Evolutionary conservation across 495 filamentous ascomycete genomes (phyloP), one percentile per base, ranked within the genome.

Genomic region (Aspergillus wentii): DNA sequence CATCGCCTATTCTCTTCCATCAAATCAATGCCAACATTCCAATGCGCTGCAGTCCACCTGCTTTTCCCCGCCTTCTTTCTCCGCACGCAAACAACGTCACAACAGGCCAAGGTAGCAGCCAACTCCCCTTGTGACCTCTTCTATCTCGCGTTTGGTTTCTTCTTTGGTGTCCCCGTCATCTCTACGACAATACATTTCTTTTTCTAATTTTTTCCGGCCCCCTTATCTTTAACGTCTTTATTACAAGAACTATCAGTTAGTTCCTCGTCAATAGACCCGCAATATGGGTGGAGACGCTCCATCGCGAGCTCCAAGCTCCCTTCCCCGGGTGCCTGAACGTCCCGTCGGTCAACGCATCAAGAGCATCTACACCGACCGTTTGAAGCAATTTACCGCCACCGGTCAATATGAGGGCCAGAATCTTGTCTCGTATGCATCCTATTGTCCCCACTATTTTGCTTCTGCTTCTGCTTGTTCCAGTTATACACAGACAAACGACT

Each of bases 301-400:
- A 35, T 52, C 51, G 40, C 56, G 54, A 56, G 57, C 62, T 57
- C 51, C 61, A 35, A 61, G 57, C 54, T 54, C 56, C 38, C 75
- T 85, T 48, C 78, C 82, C 35, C 71, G 73, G 51, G 62, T 75
- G 34, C 70, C 78, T 35, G 62, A 68, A 37, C 66, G 68, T 38
- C 82, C 82, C 17, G 79, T 82, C 49, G 91, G 90, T 43, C 84
- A 94, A 65, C 82, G 87, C 52, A 95, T 96, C 52, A 75, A 79
- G 49, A 73, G 74, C 54, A 89, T 96, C 60, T 95, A 95, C 72
- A 84, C 79, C 44, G 83, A 88, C 49, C 81, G 92, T 26, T 77
- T 98, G 48, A 70, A 67, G 15, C 79, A 86, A 56, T 94, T 98
- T 68, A 87, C 83, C 30, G 68, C 72, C 15, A 62, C 59, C 10